These are phyloP conservation scores for Boletus albobrunnescens DNA, from an alignment of 1,284 basidiomycete species.

Conservation along the genomic window DNA sequence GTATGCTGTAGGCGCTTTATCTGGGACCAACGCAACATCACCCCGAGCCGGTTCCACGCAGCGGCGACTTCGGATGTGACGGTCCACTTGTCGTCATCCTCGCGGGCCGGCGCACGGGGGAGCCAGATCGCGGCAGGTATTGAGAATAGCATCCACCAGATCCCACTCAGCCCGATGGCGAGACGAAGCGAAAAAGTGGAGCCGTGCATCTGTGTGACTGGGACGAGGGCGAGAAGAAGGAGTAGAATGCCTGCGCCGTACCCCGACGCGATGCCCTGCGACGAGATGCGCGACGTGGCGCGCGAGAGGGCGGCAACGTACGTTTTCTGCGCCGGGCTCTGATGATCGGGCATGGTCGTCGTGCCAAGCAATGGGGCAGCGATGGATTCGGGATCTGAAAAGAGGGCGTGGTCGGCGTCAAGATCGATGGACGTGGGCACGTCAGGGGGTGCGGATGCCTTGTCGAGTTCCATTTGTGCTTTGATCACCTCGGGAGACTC, in stretches of 20 bases:
- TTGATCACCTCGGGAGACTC: slow-evolving; percentile 57
- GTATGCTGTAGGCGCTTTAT: slow-evolving; percentile 75
- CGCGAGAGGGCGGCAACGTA: slow-evolving; percentile 59
- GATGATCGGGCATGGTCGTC: slow-evolving; percentile 2
- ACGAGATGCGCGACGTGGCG: slow-evolving; percentile 76
- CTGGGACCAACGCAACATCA: slow-evolving; percentile 67
- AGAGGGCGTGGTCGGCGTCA: slow-evolving; percentile 11
- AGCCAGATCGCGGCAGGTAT: slow-evolving; percentile 73
- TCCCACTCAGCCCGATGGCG: slow-evolving; percentile 74
- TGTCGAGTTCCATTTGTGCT: slow-evolving; percentile 39
- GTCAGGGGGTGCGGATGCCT: background rate
- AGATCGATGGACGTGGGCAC: slow-evolving; percentile 22
- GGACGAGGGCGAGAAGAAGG: slow-evolving; percentile 67
- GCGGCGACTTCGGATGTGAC: slow-evolving; percentile 48
- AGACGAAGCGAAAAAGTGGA: slow-evolving; percentile 73
- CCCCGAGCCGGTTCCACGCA: slow-evolving; percentile 65
- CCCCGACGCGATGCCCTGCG: slow-evolving; percentile 78
- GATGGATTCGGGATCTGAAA: slow-evolving; percentile 12
- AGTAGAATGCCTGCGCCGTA: slow-evolving; percentile 74
- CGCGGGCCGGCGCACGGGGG: slow-evolving; percentile 36
- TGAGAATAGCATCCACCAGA: slow-evolving; percentile 83
- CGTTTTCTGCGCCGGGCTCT: slow-evolving; percentile 13
- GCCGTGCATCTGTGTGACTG: slow-evolving; percentile 62
- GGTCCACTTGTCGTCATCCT: slow-evolving; percentile 39
- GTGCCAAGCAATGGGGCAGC: slow-evolving; percentile 29